A percentile compares a stretch with the other conserved stretches of the same genome.
phyloP scores from a whole-genome alignment of 306 rosid genomes.

The Casuarina glauca region DNA sequence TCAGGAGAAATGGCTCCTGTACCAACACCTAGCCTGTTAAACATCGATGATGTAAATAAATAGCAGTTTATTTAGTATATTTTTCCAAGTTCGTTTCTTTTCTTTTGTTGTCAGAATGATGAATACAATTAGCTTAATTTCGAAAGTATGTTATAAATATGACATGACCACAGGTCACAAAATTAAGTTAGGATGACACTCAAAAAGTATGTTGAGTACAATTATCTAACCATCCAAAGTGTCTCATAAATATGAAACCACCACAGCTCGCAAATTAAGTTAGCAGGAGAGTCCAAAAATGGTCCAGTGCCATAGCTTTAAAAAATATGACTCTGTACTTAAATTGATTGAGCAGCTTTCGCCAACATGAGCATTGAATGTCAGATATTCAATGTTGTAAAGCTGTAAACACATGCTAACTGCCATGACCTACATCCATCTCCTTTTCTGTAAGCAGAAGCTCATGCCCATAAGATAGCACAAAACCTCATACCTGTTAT shows the following conservation, averaged over 20 bases:
- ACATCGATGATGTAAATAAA: background rate
- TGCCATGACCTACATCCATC: background rate
- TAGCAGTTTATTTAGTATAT: background rate
- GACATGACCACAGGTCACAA: too few species aligned
- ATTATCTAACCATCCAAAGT: background rate
- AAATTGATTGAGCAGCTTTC: too few species aligned
- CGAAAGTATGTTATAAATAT: too few species aligned
- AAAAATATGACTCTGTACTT: background rate
- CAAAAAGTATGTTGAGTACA: too few species aligned
- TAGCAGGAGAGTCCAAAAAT: background rate
- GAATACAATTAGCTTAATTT: background rate
- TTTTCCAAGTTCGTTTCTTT: background rate
- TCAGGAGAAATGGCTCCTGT: background rate
- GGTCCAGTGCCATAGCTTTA: background rate
- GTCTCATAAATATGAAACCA: background rate
- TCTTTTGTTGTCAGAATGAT: background rate
- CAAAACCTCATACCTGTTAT: background rate
- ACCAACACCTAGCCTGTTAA: background rate
- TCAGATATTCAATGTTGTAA: background rate
- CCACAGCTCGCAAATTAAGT: background rate
- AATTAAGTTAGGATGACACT: too few species aligned
- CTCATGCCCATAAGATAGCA: background rate
- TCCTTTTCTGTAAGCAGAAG: constrained; percentile 8
- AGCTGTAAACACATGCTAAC: background rate
- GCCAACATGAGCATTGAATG: background rate